Conservation (phyloP, 2,329 filamentous ascomycete species). For the Penicillium glabrum region DNA sequence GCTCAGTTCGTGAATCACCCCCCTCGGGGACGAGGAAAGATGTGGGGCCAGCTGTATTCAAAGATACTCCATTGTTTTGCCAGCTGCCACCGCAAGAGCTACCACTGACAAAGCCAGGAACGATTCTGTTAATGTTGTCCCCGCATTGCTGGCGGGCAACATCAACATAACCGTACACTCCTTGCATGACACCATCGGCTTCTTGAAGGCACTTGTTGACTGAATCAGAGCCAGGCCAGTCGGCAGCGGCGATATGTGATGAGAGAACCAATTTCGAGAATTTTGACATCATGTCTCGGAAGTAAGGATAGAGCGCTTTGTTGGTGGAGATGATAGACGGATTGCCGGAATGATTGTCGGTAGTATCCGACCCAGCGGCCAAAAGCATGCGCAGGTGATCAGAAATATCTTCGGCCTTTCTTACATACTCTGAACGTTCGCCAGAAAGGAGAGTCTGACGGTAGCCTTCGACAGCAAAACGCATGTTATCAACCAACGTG, state of each 20-base stretch:
- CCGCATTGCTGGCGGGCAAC: constrained; percentile 90
- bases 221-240: constrained; percentile 92
- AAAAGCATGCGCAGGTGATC: constrained; percentile 90
- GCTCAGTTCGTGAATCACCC: constrained; percentile 70
- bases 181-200: constrained; percentile 91
- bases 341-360: constrained; percentile 97
- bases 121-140: constrained; percentile 87
- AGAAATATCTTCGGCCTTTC: constrained; percentile 94
- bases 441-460: constrained; percentile 82
- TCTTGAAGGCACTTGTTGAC: constrained; percentile 94
- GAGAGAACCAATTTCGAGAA: constrained; percentile 99
- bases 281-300: constrained; percentile 98
- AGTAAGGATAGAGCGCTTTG: constrained; percentile 94
- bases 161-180: constrained; percentile 95
- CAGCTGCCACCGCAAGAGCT: constrained; percentile 83
- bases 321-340: constrained; percentile 99
- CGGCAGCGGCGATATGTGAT: constrained; percentile 93
- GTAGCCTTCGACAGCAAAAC: constrained; percentile 83
- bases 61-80: constrained; percentile 65
- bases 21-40: constrained; percentile 85
- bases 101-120: constrained; percentile 89
- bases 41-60: constrained; percentile 63
- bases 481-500: constrained; percentile 88
- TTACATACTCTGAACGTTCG: constrained; percentile 86
- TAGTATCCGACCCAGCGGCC: constrained; percentile 94